Evolutionary conservation across 805 yeast species (phyloP), one percentile per base, ranked within the genome.

Genomic region (Ogataea nakhonphanomensis): DNA sequence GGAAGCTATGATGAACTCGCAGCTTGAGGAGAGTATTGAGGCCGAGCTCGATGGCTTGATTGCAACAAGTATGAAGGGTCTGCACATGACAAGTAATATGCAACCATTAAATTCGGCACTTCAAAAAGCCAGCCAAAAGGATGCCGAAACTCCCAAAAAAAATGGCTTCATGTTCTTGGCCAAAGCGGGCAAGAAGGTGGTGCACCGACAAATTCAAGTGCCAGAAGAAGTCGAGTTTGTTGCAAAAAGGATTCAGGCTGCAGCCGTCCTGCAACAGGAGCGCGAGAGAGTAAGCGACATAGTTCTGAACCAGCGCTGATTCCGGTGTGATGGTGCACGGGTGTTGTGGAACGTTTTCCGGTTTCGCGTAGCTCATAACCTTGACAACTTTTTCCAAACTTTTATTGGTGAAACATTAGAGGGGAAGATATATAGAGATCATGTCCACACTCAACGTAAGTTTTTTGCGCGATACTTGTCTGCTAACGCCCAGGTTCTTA

Each of bases 201-300:
- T 62, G 28, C 62, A 75, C 1, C 70, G 70, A 35, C 68, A 64
- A 25, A 54, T 83, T 20, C 59, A 55, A 4, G 59, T 84, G 25
- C 88, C 89, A 0, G 60, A 69, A 1, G 66, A 76, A 44, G 71
- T 73, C 20, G 72, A 67, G 39, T 73, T 84, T 55, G 82, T 78
- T 0, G 67, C 72, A 25, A 71, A 70, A 23, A 71, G 80, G 12
- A 50, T 70, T 20, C 69, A 68, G 45, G 79, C 77, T 43, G 76
- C 72, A 37, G 74, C 68, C 38, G 68, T 70, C 44, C 66, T 73
- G 44, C 67, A 67, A 45, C 65, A 66, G 29, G 83, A 82, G 57
- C 71, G 77, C 39, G 76, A 76, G 45, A 66, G 70, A 50, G 74
- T 84, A 41, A 76, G 79, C 58, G 68, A 69, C 28, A 69, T 78